Evolutionary conservation across 441 rosid species (phyloP).

Genomic region (Jatropha multifida): DNA sequence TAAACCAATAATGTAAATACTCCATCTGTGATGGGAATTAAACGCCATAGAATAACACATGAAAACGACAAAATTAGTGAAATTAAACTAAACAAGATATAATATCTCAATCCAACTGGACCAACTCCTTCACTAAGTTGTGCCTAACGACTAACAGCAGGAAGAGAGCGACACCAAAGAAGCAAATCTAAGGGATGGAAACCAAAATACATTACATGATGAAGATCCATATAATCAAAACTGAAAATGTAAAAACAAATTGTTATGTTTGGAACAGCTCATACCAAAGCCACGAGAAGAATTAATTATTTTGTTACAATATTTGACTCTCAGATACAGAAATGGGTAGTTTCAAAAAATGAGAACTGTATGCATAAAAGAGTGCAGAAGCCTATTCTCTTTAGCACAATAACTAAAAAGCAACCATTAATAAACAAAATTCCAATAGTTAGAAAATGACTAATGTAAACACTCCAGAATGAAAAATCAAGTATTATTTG

Average conservation of each 20-base stretch:
- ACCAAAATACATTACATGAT: background rate
- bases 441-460: background rate
- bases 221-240: background rate
- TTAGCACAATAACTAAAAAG: background rate
- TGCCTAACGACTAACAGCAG: background rate
- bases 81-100: background rate
- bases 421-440: background rate
- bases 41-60: background rate
- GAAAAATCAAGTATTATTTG: too few species aligned
- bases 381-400: background rate
- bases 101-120: background rate
- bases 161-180: background rate
- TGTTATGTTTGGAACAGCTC: background rate
- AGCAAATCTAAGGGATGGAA: background rate
- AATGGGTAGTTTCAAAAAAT: background rate
- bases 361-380: background rate
- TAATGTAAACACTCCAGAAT: background rate
- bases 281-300: background rate
- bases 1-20: background rate
- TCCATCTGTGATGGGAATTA: background rate
- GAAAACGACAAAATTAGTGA: constrained; percentile 5
- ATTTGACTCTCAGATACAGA: background rate
- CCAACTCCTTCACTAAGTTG: background rate
- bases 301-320: background rate
- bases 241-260: background rate